These are phyloP conservation scores for Scenedesmus sp. DNA, from an alignment of 163 green algal genomes.

Conservation along the genomic window DNA sequence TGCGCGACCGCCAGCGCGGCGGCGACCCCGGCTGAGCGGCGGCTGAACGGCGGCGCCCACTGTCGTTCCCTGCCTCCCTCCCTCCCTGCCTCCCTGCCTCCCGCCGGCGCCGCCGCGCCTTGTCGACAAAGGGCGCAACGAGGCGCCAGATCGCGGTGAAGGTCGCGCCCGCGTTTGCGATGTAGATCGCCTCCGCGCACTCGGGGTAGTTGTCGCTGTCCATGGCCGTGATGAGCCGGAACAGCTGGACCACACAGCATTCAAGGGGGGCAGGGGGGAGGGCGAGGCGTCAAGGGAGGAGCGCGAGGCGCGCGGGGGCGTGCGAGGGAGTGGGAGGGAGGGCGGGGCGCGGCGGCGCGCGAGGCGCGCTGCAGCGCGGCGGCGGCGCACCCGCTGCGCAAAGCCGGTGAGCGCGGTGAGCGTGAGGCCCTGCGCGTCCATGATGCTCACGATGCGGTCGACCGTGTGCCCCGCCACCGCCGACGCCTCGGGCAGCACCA, in stretches of 20 bases:
- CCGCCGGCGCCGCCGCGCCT: no score
- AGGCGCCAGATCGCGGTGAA: slow-evolving; percentile 43
- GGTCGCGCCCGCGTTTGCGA: slow-evolving; percentile 25
- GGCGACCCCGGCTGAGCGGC: no score
- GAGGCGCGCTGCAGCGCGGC: neutral
- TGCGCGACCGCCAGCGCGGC: no score
- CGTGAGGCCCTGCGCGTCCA: slow-evolving; percentile 39
- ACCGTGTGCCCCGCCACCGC: slow-evolving; percentile 11
- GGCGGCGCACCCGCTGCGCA: slow-evolving; percentile 34
- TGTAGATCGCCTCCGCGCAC: slow-evolving; percentile 37
- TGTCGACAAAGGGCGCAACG: slow-evolving; percentile 44
- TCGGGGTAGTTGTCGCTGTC: slow-evolving; percentile 50
- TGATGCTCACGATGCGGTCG: slow-evolving; percentile 38
- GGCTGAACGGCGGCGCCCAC: no score
- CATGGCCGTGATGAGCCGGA: slow-evolving; percentile 41
- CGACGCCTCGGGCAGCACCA: slow-evolving; percentile 41
- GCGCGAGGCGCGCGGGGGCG: no score
- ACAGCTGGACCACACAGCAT: slow-evolving; percentile 29
- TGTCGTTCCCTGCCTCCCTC: no score
- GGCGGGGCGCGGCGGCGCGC: neutral
- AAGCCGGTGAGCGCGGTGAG: slow-evolving; percentile 43
- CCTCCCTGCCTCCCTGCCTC: no score
- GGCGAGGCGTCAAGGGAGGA: neutral
- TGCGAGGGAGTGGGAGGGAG: no score
- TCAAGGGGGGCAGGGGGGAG: neutral